These are phyloP conservation scores for Dioscorea zingiberensis DNA, from an alignment of 106 monocot species.

Conservation along the genomic window DNA sequence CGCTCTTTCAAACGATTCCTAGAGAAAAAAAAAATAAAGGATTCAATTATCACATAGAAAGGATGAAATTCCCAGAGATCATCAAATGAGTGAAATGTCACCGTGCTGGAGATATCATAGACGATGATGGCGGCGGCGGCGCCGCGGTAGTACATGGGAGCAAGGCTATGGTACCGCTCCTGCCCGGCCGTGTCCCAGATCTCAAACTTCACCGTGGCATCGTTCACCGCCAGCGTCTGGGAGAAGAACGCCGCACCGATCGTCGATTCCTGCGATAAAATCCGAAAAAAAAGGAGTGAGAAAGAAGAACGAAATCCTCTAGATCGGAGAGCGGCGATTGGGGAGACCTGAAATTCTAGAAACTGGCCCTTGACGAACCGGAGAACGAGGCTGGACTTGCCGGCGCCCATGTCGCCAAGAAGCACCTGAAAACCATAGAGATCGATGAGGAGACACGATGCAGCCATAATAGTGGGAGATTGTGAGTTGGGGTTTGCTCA, in stretches of 20 bases:
- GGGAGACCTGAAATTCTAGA: conserved; percentile 81
- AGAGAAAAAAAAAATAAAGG: not conserved
- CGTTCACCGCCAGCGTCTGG: conserved; percentile 83
- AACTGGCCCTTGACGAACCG: conserved; percentile 98
- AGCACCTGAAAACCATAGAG: conserved; percentile 49
- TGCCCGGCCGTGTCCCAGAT: conserved; percentile 99
- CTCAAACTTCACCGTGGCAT: conserved; percentile 93
- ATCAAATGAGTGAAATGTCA: conserved; percentile 1
- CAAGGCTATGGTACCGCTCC: conserved; percentile 93
- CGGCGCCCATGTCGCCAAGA: conserved; percentile 93
- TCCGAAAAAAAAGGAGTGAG: not conserved
- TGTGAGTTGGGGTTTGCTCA: conserved; percentile 8
- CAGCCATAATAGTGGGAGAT: not conserved
- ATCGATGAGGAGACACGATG: not conserved
- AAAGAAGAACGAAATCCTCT: not conserved
- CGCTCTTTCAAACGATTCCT: conserved; percentile 84
- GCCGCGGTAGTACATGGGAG: conserved; percentile 98
- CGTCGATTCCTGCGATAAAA: conserved; percentile 69
- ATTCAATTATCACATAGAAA: not conserved
- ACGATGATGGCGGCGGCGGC: conserved; percentile 94
- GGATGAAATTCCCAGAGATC: not conserved
- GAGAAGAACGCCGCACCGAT: conserved; percentile 99
- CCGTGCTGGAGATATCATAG: conserved; percentile 83
- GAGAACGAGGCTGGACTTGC: conserved; percentile 94
- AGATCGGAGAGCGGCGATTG: not conserved